Evolutionary conservation across 176 grass and related monocot species (phyloP), one percentile per base, ranked within the genome.

Genomic region (Ensete glaucum): DNA sequence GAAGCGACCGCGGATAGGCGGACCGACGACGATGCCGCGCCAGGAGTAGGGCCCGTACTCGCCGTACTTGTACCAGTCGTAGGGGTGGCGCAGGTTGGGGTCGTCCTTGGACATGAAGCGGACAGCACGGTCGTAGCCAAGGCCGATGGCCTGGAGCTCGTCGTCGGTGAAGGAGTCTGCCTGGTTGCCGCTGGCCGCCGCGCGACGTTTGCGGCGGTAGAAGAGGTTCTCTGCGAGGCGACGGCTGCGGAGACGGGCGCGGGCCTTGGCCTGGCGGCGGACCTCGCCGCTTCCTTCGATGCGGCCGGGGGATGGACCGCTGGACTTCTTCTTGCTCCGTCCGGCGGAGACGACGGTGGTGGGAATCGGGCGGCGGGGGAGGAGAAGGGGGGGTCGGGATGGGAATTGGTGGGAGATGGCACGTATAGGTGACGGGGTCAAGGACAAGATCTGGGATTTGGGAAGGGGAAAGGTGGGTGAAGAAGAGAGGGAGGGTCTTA

Each of bases 51-150:
- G 90, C 1, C 95, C 90, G 55, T 76, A 93, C 19, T 73, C 68
- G 69, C 90, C 95, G 67, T 93, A 98, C 82, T 88, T 91, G 95
- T 93, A 93, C 95, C 95, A 93, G 78, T 98, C 95, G 78, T 91
- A 82, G 16, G 76, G 90, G 64, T 98, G 95, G 56, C 78, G 95
- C 71, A 98, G 94, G 20, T 74, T 70, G 74, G 88, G 94, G 72
- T 98, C 90, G 59, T 98, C 86, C 53, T 91, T 84, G 21, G 85
- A 85, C 90, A 98, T 87, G 86, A 98, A 98, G 68, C 95, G 88
- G 17, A 93, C 90, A 73, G 84, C 51, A 52, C 95, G 90, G 86
- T 98, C 88, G 73, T 98, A 98, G 62, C 94, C 94, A 75, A 98
- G 73, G 11, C 94, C 88, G 60, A 93, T 87, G 84, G 90, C 92